Evolutionary conservation across 2,329 filamentous ascomycete species (phyloP), one percentile per base, ranked within the genome.

Genomic region (Incumbomyces lentus): DNA sequence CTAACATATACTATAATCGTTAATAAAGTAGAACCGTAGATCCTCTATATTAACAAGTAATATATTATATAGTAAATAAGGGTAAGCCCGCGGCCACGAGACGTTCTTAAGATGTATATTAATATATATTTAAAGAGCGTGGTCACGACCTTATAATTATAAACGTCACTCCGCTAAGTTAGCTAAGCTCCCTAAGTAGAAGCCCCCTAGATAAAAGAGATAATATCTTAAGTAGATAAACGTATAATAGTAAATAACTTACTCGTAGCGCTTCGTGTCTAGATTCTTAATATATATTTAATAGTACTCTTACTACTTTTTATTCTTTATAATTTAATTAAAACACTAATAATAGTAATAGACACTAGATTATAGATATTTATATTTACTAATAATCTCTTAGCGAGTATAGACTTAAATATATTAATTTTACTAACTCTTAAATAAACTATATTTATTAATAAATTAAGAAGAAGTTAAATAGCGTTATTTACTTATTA

Each of bases 301-400:
- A 35, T 49, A 53, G 43, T 53, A 49, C 16, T 40, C 22, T 14
- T 53, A 34, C 41, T 34, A 53, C 29, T 44, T 22, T 36, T 49
- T 34, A 14, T 32, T 11, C 37, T 46, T 39, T 41, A 49, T 26
- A 17, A 46, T 17, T 45, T 35, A 51, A 12, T 51, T 41, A 46
- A 52, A 53, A 34, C 50, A 50, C 35, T 17, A 19, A 26, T 50
- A 33, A 30, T 44, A 52, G 38, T 50, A 52, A 36, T 50, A 44
- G 44, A 52, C 30, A 18, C 48, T 38, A 12, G 8, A 11, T 29
- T 29, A 14, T n/a, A 47, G 26, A 22, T 17, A 18, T 4, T 34
- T 17, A 11, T 13, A 2, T 16, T 29, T 35, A 19, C 36, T 40
- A n/a, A 48, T 43, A n/a, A 48, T 39, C 32, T 48, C 44, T 19